phyloP scores from a whole-genome alignment of 1,139 yeast species.

The Chernovozyma aurita region DNA sequence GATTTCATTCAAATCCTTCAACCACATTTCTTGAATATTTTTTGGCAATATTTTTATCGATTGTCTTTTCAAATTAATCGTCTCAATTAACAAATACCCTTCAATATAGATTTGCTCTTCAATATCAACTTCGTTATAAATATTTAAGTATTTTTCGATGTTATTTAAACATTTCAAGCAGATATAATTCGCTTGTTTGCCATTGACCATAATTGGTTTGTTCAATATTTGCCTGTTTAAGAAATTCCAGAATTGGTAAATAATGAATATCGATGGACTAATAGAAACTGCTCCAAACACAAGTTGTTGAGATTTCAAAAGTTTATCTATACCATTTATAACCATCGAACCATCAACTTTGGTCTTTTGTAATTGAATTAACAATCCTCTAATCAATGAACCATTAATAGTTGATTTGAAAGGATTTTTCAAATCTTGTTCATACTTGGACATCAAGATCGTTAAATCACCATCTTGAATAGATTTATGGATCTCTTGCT shows the following conservation, averaged over 20 bases:
- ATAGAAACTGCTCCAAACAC: constrained; percentile 90
- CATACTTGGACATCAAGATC: constrained; percentile 75
- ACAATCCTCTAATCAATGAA: constrained; percentile 64
- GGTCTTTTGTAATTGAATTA: constrained; percentile 90
- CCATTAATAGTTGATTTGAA: constrained; percentile 62
- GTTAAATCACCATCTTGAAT: constrained; percentile 72
- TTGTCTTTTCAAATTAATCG: constrained; percentile 46
- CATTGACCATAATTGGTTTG: constrained; percentile 37
- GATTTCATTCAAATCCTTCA: constrained; percentile 49
- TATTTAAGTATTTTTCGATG: constrained; percentile 49
- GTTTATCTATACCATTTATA: constrained; percentile 82
- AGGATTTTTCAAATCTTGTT: constrained; percentile 68
- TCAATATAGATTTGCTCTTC: constrained; percentile 22
- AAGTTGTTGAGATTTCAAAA: constrained; percentile 84
- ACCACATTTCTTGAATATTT: constrained; percentile 45
- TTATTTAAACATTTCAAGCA: constrained; percentile 52
- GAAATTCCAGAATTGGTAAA: constrained; percentile 36
- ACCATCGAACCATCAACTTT: constrained; percentile 95
- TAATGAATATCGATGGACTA: constrained; percentile 69
- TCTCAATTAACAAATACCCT: constrained; percentile 56
- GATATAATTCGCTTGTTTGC: constrained; percentile 36
- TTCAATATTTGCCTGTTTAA: constrained; percentile 19
- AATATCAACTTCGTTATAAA: constrained; percentile 11
- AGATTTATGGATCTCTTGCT: constrained; percentile 33
- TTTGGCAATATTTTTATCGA: constrained; percentile 48